Evolutionary conservation across 176 grass and related monocot genomes (phyloP), one percentile per base, ranked within the genome.

Genomic region (Hordeum vulgare): DNA sequence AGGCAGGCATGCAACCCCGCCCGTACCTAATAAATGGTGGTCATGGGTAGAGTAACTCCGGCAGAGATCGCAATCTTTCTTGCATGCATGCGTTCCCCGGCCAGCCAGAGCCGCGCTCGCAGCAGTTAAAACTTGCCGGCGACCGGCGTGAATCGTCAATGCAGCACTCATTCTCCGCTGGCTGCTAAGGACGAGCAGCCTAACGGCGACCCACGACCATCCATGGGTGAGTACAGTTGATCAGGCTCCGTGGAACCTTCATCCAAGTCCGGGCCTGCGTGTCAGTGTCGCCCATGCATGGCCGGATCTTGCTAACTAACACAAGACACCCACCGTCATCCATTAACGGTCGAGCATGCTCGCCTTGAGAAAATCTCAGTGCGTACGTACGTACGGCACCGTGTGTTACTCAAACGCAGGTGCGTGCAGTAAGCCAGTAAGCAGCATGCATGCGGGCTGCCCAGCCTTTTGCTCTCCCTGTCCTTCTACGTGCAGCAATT

Each of bases 401-500:
- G 51, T 56, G 51, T 59, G 33, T 59, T 11, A 54, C 60, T 80
- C 66, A 28, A 21, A 29, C 28, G 60, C 31, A 24, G 44, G 54
- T 51, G 56, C 47, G 15, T 15, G 47, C 47, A 51, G 47, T 15
- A 15, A 51, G 15, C 76, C 47, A 51, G 47, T 15, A 15, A 51
- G 15, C 76, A 10, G 70, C 70, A 27, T 80, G 56, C 66, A 63
- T 56, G 29, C 28, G 23, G 47, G 18, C 47, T 26, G 72, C n/a
- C 61, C 72, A 61, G 72, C 11, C 70, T 51, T 81, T 59, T 68
- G 61, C 40, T 6, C 79, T 10, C 51, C 27, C 59, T 58, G 66
- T 27, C 85, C 71, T 51, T 82, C 25, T 39, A 82, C 71, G 8
- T 62, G 51, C 61, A 87, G 35, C 9, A 29, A 74, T 51, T 86